Evolutionary conservation across 192 early-diverging fungal genomes (phyloP), one percentile per base, ranked within the genome.

Genomic region (Podila epicladia): DNA sequence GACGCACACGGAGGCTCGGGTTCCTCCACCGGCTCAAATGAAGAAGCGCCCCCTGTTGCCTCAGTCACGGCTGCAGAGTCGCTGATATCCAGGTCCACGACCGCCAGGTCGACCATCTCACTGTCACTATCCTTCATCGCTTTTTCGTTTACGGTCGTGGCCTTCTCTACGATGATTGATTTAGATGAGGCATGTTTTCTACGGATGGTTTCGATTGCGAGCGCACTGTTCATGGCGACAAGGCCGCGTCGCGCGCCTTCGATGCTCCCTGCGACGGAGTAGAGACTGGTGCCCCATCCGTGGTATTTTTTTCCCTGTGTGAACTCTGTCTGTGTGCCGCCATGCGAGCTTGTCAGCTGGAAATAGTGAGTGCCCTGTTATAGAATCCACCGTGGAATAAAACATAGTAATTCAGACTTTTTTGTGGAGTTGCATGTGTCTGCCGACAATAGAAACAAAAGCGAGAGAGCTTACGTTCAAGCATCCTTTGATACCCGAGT

Each of bases 361-460:
- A 79, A 79, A 29, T 72, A 79, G 17, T 79, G 75, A 12, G 75
- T 79, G 26, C 64, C 60, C 75, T 79, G 41, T 45, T 45, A 1
- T 3, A 45, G 12, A 9, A 37, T 0, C 41, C 12, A 12, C 41
- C 13, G 41, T 45, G 26, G 29, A 22, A 53, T 45, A 48, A 37
- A 57, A 57, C 26, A 24, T 19, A 13, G 41, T 35, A 12, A 5
- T 63, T 63, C 1, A 63, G 31, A 33, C 29, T 33, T 11, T 31
- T 63, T 8, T n/a, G 20, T 38, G 20, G 62, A 29, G 58, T 7
- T 20, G 22, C 33, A 1, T 58, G 33, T 0, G 35, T 9, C 9
- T n/a, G 20, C 9, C 8, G 32, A 24, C 9, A 38, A 53, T 49
- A 5, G 29, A 49, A 7, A 35, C 15, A 11, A 31, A 33, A n/a